Percentiles rank a stretch among this genome's conserved stretches.
Evolutionary conservation across 106 monocot genomes (phyloP).

Genomic region (Agapanthus africanus): DNA sequence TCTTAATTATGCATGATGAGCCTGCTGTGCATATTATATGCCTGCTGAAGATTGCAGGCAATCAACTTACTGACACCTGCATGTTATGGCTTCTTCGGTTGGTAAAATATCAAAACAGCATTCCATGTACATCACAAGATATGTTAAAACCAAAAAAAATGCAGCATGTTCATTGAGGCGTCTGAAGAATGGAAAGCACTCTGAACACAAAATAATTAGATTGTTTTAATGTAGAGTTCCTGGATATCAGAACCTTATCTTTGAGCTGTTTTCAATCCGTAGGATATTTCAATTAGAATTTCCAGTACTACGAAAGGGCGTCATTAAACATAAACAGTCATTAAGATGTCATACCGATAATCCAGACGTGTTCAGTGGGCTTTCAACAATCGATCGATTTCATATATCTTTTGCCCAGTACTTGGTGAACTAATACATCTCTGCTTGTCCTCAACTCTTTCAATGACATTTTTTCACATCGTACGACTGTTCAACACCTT

Average conservation of each 20-base stretch:
- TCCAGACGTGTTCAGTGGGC: constrained; percentile 70
- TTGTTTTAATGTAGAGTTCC: background rate
- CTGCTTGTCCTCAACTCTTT: constrained; percentile 20
- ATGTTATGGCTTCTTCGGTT: background rate
- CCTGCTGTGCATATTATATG: background rate
- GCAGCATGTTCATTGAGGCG: background rate
- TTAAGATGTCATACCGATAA: constrained; percentile 51
- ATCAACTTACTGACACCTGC: background rate
- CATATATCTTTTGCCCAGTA: constrained; percentile 77
- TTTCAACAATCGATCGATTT: constrained; percentile 67
- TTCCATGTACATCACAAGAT: background rate
- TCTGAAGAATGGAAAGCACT: background rate
- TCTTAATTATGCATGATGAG: background rate
- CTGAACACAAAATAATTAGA: background rate
- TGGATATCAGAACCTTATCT: background rate
- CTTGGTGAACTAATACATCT: constrained; percentile 51
- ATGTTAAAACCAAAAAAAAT: background rate
- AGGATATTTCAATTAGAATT: background rate
- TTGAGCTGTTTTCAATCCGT: background rate
- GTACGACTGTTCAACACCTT: constrained; percentile 5
- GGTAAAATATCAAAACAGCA: background rate
- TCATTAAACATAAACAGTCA: background rate
- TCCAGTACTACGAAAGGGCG: background rate
- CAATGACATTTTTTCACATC: constrained; percentile 2
- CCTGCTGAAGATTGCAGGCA: background rate